Base-by-base conservation (phyloP, 345 rosid genomes). In the Garcia nutans region DNA sequence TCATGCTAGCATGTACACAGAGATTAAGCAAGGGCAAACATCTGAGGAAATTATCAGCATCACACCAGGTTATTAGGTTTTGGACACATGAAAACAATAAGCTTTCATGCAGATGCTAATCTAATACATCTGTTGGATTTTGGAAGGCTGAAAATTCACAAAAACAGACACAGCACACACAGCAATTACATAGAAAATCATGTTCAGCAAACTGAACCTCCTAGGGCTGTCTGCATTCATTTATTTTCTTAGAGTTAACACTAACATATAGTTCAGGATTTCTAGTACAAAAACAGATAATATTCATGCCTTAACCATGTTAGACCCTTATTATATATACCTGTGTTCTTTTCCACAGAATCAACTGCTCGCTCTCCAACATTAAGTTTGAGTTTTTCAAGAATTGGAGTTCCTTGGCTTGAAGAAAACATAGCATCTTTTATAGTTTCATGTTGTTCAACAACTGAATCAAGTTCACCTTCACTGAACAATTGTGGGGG, bases 401-500 rank as follows among this genome's bases (percentile, higher is more conserved):
- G 24, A 41, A 11, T 20, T 56, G 52, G 17, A 31, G 24, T 67
- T 72, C 23, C 68, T 49, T 45, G 68, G 42, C 44, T 45, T 41
- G 56, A 73, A 59, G 77, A 76, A 76, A 28, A n/a, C 13, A 49
- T 24, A 47, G 64, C 37, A 71, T 55, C 60, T 28, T n/a, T 63
- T 49, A 12, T 61, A 59, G 50, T 41, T 42, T 76, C 41, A 49
- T 76, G 54, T 59, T 22, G 23, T 22, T 50, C 31, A 22, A 71
- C 19, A 5, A n/a, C 5, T 44, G 74, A 45, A 69, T 8, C 63
- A 31, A 19, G 17, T 55, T 33, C 63, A 45, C 28, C 77, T 66
- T 78, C 16, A 15, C 50, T 49, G 28, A 8, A 15, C 49, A 65
- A 42, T 2, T 54, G 31, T 20, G 60, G n/a, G 28, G 65, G 49